Evolutionary conservation across 805 yeast genomes (phyloP), one percentile per base, ranked within the genome.

Genomic region (Sugiyamaella smithiae): DNA sequence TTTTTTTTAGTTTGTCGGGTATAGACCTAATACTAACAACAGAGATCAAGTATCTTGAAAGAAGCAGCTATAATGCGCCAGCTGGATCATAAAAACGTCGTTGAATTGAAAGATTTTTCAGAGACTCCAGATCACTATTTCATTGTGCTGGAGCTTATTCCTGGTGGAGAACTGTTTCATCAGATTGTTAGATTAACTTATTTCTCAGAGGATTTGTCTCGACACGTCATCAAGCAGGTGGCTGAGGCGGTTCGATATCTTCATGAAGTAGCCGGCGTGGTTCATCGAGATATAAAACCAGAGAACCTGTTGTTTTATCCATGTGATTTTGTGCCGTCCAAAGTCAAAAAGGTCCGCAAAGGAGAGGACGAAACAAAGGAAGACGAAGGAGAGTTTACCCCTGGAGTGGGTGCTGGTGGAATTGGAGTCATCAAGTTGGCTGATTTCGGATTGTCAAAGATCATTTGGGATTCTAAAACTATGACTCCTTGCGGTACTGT

Each of bases 401-500:
- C 85, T 3, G 86, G 86, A 9, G 70, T 86, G 17, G 99, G 99
- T 28, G 96, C 95, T 41, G 99, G 97, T 47, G 87, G 90, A 11
- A 85, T 93, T 57, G 99, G 98, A 6, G 59, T 71, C 12, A 89
- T 93, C 28, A 91, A 91, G 66, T 72, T 93, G 45, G 98, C 98
- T 1, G 99, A 93, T 67, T 93, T 93, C 68, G 99, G 99, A 0
- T 71, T 93, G 16, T 88, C 96, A 2, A 93, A 93, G 67, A 87
- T 89, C 62, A 81, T 91, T 26, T 85, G 89, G 82, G 87, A 85
- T 60, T 78, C 83, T 43, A 86, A 86, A 59, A 87, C 97, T 19
- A 88, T 88, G 75, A 93, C 99, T 0, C 99, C 99, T 0, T 93
- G 99, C 69, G 99, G 99, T 45, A 93, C 99, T 0, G 97, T 93